Percentiles rank a stretch among this genome's conserved stretches.
These are phyloP conservation scores for Pythium inflatum DNA, from an alignment of 352 stramenopile species.

Conservation along the genomic window DNA sequence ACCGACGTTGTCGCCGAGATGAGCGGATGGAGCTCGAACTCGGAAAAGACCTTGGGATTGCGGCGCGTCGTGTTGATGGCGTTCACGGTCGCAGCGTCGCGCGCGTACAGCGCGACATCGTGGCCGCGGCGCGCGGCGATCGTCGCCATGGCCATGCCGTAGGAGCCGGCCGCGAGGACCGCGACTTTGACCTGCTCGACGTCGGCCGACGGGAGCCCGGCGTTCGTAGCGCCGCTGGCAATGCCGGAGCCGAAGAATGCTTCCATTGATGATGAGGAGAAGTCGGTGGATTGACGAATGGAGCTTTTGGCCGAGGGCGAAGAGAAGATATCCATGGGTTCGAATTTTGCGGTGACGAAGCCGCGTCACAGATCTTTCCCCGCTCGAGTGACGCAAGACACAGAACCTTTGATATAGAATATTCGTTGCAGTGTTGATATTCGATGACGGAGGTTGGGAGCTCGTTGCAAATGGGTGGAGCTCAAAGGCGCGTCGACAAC, in stretches of 20 bases:
- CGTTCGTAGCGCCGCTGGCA: no score
- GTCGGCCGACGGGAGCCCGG: slow-evolving; percentile 69
- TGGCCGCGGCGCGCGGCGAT: slow-evolving; percentile 91
- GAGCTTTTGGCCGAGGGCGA: no score
- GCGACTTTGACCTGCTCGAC: slow-evolving; percentile 83
- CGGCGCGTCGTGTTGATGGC: slow-evolving; percentile 92
- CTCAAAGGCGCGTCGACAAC: background rate
- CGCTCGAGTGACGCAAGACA: slow-evolving; percentile 13
- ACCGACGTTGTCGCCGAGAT: slow-evolving; percentile 92
- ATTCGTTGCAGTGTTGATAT: background rate
- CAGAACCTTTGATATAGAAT: slow-evolving; percentile 13
- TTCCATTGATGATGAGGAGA: background rate
- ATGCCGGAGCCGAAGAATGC: background rate
- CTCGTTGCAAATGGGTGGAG: background rate
- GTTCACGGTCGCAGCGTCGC: slow-evolving; percentile 73
- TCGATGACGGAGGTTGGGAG: background rate
- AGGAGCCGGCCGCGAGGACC: slow-evolving; percentile 94
- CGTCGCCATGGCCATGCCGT: slow-evolving; percentile 95
- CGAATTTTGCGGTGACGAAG: slow-evolving; percentile 29
- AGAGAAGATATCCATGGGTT: slow-evolving; percentile 1
- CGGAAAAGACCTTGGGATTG: slow-evolving; percentile 92
- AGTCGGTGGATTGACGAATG: no score
- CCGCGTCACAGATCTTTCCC: slow-evolving; percentile 24
- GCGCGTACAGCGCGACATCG: slow-evolving; percentile 92
- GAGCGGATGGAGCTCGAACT: slow-evolving; percentile 81